Evolutionary conservation across 2,329 filamentous ascomycete genomes (phyloP).

Genomic region (Colletotrichum sp.): DNA sequence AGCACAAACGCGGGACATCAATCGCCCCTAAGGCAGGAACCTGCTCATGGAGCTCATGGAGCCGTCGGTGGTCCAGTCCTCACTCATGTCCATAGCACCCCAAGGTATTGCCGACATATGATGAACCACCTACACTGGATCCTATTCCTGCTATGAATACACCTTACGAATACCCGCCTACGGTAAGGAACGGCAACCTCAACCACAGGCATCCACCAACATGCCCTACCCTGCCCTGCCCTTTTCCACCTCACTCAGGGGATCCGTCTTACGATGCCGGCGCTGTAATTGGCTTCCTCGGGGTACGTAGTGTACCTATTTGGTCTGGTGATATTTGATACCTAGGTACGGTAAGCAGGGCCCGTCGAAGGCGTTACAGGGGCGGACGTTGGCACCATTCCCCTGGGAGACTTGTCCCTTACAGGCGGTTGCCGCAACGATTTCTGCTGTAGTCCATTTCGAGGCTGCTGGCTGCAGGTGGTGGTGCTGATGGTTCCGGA

Average conservation of each 20-base stretch:
- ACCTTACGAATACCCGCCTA: not conserved
- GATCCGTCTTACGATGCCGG: not conserved
- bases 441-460: not conserved
- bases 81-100: not conserved
- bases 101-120: slow-evolving; percentile 9
- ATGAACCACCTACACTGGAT: slow-evolving; percentile 4
- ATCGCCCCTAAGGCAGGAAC: slow-evolving; percentile 3
- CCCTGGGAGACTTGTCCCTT: slow-evolving; percentile 2
- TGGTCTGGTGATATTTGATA: not conserved
- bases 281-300: not conserved
- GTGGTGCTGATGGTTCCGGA: not conserved
- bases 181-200: not conserved
- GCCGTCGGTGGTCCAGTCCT: not conserved
- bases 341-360: not conserved
- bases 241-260: not conserved
- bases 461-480: not conserved
- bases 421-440: slow-evolving; percentile 17
- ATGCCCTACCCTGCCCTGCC: not conserved
- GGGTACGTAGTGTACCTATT: not conserved
- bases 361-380: slow-evolving; percentile 5
- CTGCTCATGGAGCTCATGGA: not conserved
- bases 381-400: slow-evolving; percentile 2
- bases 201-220: not conserved
- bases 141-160: not conserved
- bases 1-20: not conserved